Percentiles rank a stretch among this genome's conserved stretches.
Conservation (phyloP, 2,329 filamentous ascomycete species). For the Aspergillus alliaceus region DNA sequence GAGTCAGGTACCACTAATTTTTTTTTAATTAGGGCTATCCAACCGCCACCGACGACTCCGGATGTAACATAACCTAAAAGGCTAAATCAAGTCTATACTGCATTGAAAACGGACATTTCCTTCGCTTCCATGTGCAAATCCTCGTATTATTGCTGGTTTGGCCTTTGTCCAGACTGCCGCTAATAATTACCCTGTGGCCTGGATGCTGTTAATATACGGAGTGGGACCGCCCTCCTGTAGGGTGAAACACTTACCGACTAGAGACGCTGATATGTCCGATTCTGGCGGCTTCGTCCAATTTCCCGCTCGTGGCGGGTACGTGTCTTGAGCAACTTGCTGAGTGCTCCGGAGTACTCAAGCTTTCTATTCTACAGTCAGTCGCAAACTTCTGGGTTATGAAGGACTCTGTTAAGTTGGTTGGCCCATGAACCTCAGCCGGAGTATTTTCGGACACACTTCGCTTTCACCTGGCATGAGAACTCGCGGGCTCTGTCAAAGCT, state of each 20-base stretch:
- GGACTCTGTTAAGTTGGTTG: neutral
- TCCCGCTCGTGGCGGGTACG: neutral
- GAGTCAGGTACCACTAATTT: neutral
- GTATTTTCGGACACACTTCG: neutral
- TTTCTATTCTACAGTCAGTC: neutral
- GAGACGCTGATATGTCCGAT: neutral
- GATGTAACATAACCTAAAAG: neutral
- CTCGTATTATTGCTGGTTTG: neutral
- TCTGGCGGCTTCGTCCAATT: neutral
- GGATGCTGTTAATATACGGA: slow-evolving; percentile 2
- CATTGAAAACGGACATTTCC: neutral
- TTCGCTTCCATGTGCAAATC: neutral
- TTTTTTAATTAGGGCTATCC: neutral
- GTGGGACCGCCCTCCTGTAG: slow-evolving; percentile 4
- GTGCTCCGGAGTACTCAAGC: neutral
- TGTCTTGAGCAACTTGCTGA: neutral
- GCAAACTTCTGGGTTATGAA: neutral
- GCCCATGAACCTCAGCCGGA: neutral
- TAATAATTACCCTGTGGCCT: neutral
- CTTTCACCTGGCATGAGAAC: no score
- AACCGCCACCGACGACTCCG: neutral
- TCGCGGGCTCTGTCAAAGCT: neutral
- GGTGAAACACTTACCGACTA: slow-evolving; percentile 9
- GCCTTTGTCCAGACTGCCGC: neutral
- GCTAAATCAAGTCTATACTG: neutral